phyloP scores from a whole-genome alignment of 805 yeast genomes.

The Candida schatavii region DNA sequence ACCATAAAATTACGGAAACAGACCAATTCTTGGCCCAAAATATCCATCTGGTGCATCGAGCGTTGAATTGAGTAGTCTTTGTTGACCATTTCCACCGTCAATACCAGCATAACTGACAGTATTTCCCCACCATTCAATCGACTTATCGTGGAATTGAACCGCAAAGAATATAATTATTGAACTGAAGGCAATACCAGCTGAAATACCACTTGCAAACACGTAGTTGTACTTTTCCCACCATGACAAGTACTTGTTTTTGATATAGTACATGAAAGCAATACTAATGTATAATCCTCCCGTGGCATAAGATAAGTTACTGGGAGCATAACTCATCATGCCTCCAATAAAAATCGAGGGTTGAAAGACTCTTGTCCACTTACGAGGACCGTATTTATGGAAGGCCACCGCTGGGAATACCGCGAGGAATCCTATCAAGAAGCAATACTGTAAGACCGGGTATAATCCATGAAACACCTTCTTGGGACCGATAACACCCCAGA shows the following conservation, averaged over 20 bases:
- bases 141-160: conserved; percentile 37
- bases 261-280: conserved; percentile 24
- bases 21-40: conserved; percentile 3
- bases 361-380: conserved; percentile 21
- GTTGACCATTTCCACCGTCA: conserved; percentile 31
- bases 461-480: conserved; percentile 29
- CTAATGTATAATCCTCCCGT: conserved; percentile 27
- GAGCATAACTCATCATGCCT: conserved; percentile 29
- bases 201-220: conserved; percentile 44
- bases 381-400: conserved; percentile 13
- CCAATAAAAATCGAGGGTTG: conserved; percentile 33
- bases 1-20: not conserved
- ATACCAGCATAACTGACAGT: conserved; percentile 28
- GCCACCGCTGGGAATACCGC: conserved; percentile 19
- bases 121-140: conserved; percentile 58
- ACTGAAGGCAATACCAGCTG: conserved; percentile 52
- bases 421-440: conserved; percentile 33
- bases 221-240: no score
- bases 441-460: conserved; percentile 31
- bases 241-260: conserved; percentile 23
- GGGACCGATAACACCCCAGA: conserved; percentile 55
- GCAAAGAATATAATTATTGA: conserved; percentile 52
- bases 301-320: conserved; percentile 30
- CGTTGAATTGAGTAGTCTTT: conserved; percentile 12
- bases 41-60: conserved; percentile 28